Conservation (phyloP, 352 stramenopile genomes). For the Phytophthora hibernalis region DNA sequence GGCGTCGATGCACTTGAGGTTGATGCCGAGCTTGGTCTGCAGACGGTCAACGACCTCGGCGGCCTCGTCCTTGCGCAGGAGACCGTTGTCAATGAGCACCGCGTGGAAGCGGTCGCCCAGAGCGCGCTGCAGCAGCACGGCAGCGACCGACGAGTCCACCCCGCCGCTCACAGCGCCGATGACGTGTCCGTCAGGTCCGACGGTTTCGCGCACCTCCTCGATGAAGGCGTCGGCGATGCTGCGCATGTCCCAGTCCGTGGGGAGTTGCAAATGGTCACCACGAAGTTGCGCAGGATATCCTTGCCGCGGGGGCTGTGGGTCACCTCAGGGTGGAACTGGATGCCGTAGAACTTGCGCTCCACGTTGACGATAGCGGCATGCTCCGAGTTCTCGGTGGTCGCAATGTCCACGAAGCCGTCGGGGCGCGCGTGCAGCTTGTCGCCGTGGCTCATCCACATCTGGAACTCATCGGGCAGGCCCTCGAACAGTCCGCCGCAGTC, state of each 20-base stretch:
- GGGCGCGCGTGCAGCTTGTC: constrained; percentile 97
- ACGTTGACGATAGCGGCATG: constrained; percentile 96
- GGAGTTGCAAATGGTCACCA: constrained; percentile 95
- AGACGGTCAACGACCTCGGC: constrained; percentile 91
- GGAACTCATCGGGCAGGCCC: constrained; percentile 93
- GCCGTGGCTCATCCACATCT: constrained; percentile 99
- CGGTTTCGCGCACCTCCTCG: constrained; percentile 90
- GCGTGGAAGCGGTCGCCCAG: constrained; percentile 99
- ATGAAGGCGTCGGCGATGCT: constrained; percentile 94
- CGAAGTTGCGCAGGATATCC: constrained; percentile 97
- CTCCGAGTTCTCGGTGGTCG: constrained; percentile 90
- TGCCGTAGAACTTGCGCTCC: constrained; percentile 94
- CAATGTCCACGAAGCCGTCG: constrained; percentile 92
- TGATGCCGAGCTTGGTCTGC: constrained; percentile 93
- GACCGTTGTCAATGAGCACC: constrained; percentile 99
- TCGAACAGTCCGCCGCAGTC: constrained; percentile 88
- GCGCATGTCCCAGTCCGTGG: constrained; percentile 98
- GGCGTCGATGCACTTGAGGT: constrained; percentile 97
- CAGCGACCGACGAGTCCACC: constrained; percentile 99
- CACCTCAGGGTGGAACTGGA: constrained; percentile 98
- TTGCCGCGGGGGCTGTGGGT: constrained; percentile 97
- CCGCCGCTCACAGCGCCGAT: constrained; percentile 98
- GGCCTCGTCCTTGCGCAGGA: constrained; percentile 97
- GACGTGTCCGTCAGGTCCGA: constrained; percentile 96
- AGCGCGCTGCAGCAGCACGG: constrained; percentile 96